A percentile compares a stretch with the other conserved stretches of the same genome.
Evolutionary conservation across 306 rosid genomes (phyloP).

Genomic region (Hippophae rhamnoides): DNA sequence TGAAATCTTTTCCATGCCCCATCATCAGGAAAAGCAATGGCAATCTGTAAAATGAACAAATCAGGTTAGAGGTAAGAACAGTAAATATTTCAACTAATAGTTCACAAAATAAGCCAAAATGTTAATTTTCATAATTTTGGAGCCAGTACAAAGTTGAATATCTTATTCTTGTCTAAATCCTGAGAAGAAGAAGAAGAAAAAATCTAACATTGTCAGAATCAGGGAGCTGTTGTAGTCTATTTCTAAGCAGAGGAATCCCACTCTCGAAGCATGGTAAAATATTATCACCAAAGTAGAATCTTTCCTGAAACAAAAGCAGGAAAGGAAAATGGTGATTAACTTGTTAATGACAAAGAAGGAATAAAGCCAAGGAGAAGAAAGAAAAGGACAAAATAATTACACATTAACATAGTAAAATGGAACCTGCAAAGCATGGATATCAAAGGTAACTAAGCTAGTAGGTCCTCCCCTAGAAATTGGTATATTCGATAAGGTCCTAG

Average conservation of each 20-base stretch:
- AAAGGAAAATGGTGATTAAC: conserved; percentile 9
- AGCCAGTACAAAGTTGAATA: background rate
- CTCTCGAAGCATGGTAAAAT: conserved; percentile 96
- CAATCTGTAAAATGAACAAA: conserved; percentile 36
- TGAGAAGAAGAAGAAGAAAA: background rate
- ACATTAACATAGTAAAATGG: conserved; percentile 6
- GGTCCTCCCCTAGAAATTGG: conserved; percentile 99
- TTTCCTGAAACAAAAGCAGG: conserved; percentile 47
- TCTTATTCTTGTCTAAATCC: background rate
- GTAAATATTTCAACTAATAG: too few species aligned
- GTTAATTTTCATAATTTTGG: background rate
- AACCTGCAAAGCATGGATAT: conserved; percentile 98
- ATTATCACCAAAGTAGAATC: conserved; percentile 96
- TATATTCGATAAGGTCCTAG: conserved; percentile 81
- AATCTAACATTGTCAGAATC: conserved; percentile 81
- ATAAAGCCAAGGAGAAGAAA: background rate
- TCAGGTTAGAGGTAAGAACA: too few species aligned
- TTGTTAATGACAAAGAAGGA: conserved; percentile 7
- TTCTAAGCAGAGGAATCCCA: conserved; percentile 84
- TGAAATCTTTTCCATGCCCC: conserved; percentile 99
- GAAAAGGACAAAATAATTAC: too few species aligned
- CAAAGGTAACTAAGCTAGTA: conserved; percentile 85
- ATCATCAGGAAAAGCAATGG: conserved; percentile 95
- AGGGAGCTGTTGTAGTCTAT: conserved; percentile 81
- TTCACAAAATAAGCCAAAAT: background rate